Base-by-base conservation (phyloP, 2,329 filamentous ascomycete genomes). In the Neonectria faginata region DNA sequence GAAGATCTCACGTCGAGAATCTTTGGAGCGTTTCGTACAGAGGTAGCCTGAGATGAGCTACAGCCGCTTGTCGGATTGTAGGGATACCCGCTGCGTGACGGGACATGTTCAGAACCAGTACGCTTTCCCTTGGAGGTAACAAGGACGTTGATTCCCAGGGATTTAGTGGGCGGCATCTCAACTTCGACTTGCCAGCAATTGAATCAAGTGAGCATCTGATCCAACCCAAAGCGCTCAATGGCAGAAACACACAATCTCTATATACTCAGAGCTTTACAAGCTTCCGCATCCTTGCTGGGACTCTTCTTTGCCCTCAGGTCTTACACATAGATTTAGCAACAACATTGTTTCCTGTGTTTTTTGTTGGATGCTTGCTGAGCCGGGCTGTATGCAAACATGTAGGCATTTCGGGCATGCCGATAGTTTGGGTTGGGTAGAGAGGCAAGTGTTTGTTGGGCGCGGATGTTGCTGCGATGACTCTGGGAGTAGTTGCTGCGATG, bases 141-240 rank as follows among this genome's bases (percentile, higher is more conserved):
- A 18, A 51, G 48, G 7, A 29, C 5, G 9, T 31, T 7, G 5
- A 39, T 22, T 33, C 12, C 18, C 18, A 11, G 44, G 25, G 47
- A 11, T 16, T n/a, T 31, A 33, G 69, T 9, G 10, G 61, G 56
- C 39, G 68, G 54, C 63, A 70, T 69, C 6, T 42, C 12, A 56
- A 29, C n/a, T 45, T 48, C 20, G 20, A 39, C 36, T n/a, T n/a
- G 14, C 12, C 3, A 20, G 6, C 5, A 36, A 14, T 22, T 16
- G 48, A 20, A n/a, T 22, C 22, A 6, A 6, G 12, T 33, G 48
- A 22, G 29, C 10, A 33, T 10, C 25, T 33, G 10, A 14, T 12
- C 12, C 8, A n/a, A 42, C 16, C 20, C n/a, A 51, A 31, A 31
- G 25, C 3, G 1, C 9, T 11, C n/a, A 12, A n/a, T 25, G 12